phyloP scores from a whole-genome alignment of 148 eudicot genomes.

The Talinum fruticosum region DNA sequence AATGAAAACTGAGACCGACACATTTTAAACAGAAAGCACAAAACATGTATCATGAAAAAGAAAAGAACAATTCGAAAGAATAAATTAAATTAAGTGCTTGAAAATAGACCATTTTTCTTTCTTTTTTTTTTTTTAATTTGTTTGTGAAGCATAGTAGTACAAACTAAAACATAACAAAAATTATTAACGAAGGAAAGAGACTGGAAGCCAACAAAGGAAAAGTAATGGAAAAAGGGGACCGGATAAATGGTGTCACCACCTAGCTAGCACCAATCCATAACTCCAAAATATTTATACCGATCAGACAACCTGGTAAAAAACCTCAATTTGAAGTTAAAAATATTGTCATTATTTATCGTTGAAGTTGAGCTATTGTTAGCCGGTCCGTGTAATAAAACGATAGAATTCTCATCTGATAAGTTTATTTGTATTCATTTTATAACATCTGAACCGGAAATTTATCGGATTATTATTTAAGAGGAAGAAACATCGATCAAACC shows the following conservation, averaged over 20 bases:
- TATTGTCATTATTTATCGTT: too few species aligned
- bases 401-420: too few species aligned
- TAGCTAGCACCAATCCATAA: not conserved
- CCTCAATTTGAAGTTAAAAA: not conserved
- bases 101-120: not conserved
- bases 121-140: too few species aligned
- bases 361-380: too few species aligned
- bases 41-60: too few species aligned
- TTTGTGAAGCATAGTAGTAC: not conserved
- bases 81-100: not conserved
- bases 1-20: too few species aligned
- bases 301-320: constrained; percentile 5
- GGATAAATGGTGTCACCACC: constrained; percentile 11
- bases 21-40: too few species aligned
- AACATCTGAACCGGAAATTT: too few species aligned
- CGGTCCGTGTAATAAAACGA: too few species aligned
- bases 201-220: not conserved
- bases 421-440: too few species aligned
- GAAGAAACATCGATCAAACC: too few species aligned
- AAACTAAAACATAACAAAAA: not conserved
- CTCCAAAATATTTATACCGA: not conserved
- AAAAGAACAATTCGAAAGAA: not conserved
- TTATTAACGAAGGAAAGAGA: not conserved
- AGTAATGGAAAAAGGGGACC: constrained; percentile 5
- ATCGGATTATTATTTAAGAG: too few species aligned